phyloP scores from a whole-genome alignment of 495 filamentous ascomycete genomes.

The Penicillium lagena region DNA sequence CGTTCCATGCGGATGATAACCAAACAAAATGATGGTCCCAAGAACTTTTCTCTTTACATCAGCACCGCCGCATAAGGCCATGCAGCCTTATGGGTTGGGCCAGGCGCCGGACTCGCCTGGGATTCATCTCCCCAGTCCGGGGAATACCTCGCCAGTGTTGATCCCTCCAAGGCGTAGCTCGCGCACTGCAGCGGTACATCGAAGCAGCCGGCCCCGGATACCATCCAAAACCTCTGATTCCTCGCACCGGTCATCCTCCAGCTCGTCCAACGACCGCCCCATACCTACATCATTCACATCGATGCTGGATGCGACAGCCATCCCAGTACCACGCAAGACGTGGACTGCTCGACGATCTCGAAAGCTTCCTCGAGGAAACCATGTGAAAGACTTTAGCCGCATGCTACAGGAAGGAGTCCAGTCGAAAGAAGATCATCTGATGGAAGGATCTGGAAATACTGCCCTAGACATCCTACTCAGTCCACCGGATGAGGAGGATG shows the following conservation, averaged over 20 bases:
- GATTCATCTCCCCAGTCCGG: slow-evolving; percentile 9
- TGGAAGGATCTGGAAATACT: slow-evolving; percentile 25
- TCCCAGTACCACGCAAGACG: slow-evolving; percentile 32
- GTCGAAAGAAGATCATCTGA: slow-evolving; percentile 22
- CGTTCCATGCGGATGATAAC: slow-evolving; percentile 7
- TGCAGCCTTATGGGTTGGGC: slow-evolving; percentile 10
- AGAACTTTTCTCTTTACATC: slow-evolving; percentile 37
- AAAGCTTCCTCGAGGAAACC: slow-evolving; percentile 33
- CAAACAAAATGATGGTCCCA: slow-evolving; percentile 40
- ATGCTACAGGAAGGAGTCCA: slow-evolving; percentile 36
- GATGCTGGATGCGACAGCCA: slow-evolving; percentile 39
- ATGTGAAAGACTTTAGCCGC: slow-evolving; percentile 41
- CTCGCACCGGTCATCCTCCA: slow-evolving; percentile 26
- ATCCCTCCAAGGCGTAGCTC: slow-evolving; percentile 36
- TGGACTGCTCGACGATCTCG: slow-evolving; percentile 25
- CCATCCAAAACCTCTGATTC: slow-evolving; percentile 16
- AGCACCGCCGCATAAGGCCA: slow-evolving; percentile 15
- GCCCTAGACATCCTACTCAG: slow-evolving; percentile 39
- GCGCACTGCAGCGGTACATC: slow-evolving; percentile 15
- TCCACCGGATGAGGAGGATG: slow-evolving; percentile 37
- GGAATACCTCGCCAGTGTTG: slow-evolving; percentile 32
- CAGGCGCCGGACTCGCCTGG: slow-evolving; percentile 8
- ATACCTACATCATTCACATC: slow-evolving; percentile 33
- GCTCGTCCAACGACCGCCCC: slow-evolving; percentile 23
- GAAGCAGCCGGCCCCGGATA: slow-evolving; percentile 12